Conservation (phyloP, 352 stramenopile genomes). For the Phytophthora megakarya region DNA sequence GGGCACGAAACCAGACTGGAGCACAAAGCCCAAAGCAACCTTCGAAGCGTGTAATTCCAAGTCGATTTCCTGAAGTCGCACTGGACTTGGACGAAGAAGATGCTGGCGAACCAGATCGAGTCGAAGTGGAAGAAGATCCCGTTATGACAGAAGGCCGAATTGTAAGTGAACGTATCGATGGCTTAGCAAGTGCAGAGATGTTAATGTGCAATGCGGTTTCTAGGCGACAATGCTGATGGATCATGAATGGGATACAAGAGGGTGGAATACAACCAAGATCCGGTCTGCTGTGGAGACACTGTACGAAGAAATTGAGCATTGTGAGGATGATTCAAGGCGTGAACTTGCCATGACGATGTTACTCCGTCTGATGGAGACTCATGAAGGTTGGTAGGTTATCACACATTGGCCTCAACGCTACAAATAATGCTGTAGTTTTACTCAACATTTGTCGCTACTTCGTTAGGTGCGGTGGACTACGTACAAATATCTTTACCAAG, state of each 20-base stretch:
- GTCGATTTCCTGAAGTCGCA: constrained; percentile 49
- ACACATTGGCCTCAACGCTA: neutral
- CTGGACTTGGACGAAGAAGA: constrained; percentile 35
- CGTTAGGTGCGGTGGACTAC: constrained; percentile 55
- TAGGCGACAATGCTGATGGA: constrained; percentile 81
- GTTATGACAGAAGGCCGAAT: constrained; percentile 51
- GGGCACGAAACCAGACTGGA: constrained; percentile 36
- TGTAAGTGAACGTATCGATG: constrained; percentile 38
- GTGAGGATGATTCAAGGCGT: constrained; percentile 44
- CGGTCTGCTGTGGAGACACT: constrained; percentile 64
- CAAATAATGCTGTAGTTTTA: neutral
- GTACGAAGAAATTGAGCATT: constrained; percentile 68
- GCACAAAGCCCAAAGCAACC: constrained; percentile 19
- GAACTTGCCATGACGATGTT: constrained; percentile 75
- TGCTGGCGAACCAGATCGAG: constrained; percentile 21
- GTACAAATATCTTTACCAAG: constrained; percentile 73
- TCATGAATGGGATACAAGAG: constrained; percentile 80
- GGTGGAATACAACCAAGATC: constrained; percentile 68
- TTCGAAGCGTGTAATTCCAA: constrained; percentile 57
- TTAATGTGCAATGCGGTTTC: neutral
- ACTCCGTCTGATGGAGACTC: constrained; percentile 62
- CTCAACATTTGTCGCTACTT: neutral
- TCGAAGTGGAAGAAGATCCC: constrained; percentile 33
- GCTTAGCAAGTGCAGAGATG: neutral
- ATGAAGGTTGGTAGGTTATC: constrained; percentile 54